Percentiles rank a stretch among this genome's conserved stretches.
Evolutionary conservation across 495 filamentous ascomycete species (phyloP).

Genomic region (Jackrogersella multiformis): DNA sequence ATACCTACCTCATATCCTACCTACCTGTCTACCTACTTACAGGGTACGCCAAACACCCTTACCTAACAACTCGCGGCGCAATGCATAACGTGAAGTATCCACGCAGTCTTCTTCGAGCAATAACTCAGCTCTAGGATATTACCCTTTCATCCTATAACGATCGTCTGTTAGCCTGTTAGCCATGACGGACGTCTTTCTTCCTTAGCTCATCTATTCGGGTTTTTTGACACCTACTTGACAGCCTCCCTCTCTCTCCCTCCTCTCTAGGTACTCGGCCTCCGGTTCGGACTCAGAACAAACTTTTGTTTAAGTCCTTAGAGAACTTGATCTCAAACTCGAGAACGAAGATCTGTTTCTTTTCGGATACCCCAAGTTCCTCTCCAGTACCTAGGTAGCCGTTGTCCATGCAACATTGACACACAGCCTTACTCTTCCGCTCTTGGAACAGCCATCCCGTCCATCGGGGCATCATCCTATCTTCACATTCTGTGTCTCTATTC

Average conservation of each 20-base stretch:
- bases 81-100: slow-evolving; percentile 48
- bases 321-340: slow-evolving; percentile 29
- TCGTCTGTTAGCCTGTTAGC: slow-evolving; percentile 17
- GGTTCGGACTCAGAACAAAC: slow-evolving; percentile 33
- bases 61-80: slow-evolving; percentile 34
- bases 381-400: slow-evolving; percentile 46
- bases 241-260: no score
- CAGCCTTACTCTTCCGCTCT: slow-evolving; percentile 37
- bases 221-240: slow-evolving; percentile 11
- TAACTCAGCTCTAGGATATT: slow-evolving; percentile 27
- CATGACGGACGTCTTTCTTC: slow-evolving; percentile 6
- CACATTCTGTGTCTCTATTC: slow-evolving; percentile 20
- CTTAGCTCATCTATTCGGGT: slow-evolving; percentile 11
- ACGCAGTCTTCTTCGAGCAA: slow-evolving; percentile 15
- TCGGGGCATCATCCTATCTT: slow-evolving; percentile 29
- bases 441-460: slow-evolving; percentile 20
- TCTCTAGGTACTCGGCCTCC: slow-evolving; percentile 26
- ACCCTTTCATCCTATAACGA: slow-evolving; percentile 38
- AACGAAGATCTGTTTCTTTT: slow-evolving; percentile 36
- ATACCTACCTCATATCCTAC: slow-evolving; percentile 12
- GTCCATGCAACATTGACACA: slow-evolving; percentile 47
- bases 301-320: slow-evolving; percentile 26
- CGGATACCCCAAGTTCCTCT: slow-evolving; percentile 49
- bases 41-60: slow-evolving; percentile 45
- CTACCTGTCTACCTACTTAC: slow-evolving; percentile 17